phyloP scores from a whole-genome alignment of 352 stramenopile genomes.

The Paralagenidium karlingii region DNA sequence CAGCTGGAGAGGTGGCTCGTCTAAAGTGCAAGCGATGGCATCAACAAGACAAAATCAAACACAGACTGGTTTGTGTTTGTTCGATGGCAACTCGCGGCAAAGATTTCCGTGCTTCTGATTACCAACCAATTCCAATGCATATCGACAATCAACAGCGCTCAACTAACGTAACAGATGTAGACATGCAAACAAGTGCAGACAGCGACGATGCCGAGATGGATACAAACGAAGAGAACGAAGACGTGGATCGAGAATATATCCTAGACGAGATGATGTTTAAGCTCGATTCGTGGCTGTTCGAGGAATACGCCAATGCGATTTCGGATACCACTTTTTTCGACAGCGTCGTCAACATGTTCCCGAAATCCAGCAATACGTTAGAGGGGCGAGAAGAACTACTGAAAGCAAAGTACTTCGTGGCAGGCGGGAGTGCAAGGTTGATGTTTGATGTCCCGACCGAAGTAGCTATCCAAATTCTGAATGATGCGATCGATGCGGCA shows the following conservation, averaged over 20 bases:
- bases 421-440: conserved; percentile 4
- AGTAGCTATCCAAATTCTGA: background rate
- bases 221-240: background rate
- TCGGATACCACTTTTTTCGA: background rate
- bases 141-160: background rate
- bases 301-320: conserved; percentile 1
- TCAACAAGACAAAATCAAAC: conserved; percentile 5
- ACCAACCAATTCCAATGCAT: background rate
- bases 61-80: conserved; percentile 7
- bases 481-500: conserved; percentile 1
- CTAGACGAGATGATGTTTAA: conserved; percentile 1
- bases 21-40: conserved; percentile 6
- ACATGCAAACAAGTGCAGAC: background rate
- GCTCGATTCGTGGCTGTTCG: conserved; percentile 3
- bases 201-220: background rate
- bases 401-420: conserved; percentile 5
- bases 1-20: conserved; percentile 4
- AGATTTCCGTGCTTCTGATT: conserved; percentile 2
- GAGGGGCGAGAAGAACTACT: conserved; percentile 3
- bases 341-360: conserved; percentile 1
- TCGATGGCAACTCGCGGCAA: conserved; percentile 6
- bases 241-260: background rate
- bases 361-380: background rate
- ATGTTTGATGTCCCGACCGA: conserved; percentile 6
- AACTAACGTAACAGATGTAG: background rate